phyloP scores from a whole-genome alignment of 2,329 filamentous ascomycete species.

The Epichloe sibirici region DNA sequence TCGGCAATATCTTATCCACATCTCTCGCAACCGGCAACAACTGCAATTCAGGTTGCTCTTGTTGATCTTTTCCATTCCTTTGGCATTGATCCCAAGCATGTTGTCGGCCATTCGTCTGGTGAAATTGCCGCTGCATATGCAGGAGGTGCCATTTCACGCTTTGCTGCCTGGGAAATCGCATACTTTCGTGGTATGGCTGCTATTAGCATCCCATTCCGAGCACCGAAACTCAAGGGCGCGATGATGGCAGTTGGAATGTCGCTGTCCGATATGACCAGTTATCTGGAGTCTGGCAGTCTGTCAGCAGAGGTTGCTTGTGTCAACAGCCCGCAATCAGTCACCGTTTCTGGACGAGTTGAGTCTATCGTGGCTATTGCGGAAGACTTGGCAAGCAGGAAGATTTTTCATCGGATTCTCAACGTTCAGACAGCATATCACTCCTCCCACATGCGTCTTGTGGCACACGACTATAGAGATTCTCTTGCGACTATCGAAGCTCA shows the following conservation, averaged over 20 bases:
- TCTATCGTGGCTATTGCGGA: conserved; percentile 19
- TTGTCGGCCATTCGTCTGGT: conserved; percentile 34
- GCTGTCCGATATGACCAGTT: conserved; percentile 13
- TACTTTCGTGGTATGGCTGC: conserved; percentile 28
- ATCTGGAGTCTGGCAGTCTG: conserved; percentile 13
- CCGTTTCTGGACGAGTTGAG: conserved; percentile 27
- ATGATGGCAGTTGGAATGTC: conserved; percentile 31
- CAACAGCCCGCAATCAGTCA: conserved; percentile 31
- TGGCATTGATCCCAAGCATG: conserved; percentile 19
- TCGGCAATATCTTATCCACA: conserved; percentile 22
- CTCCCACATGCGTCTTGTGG: conserved; percentile 28
- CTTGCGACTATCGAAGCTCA: conserved; percentile 13
- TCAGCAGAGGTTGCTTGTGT: conserved; percentile 28
- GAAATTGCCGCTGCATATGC: conserved; percentile 35
- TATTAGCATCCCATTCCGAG: conserved; percentile 15
- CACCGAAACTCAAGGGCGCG: conserved; percentile 20
- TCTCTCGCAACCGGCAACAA: conserved; percentile 29
- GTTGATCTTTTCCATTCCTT: conserved; percentile 26
- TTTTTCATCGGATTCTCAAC: conserved; percentile 24
- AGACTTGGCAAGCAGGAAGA: conserved; percentile 17
- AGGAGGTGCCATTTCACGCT: conserved; percentile 21
- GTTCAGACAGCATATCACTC: conserved; percentile 33
- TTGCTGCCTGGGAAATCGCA: conserved; percentile 28
- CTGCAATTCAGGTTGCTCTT: conserved; percentile 29
- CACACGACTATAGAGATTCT: conserved; percentile 21